phyloP scores from a whole-genome alignment of 257 asterid species.

The Penstemon barbatus region DNA sequence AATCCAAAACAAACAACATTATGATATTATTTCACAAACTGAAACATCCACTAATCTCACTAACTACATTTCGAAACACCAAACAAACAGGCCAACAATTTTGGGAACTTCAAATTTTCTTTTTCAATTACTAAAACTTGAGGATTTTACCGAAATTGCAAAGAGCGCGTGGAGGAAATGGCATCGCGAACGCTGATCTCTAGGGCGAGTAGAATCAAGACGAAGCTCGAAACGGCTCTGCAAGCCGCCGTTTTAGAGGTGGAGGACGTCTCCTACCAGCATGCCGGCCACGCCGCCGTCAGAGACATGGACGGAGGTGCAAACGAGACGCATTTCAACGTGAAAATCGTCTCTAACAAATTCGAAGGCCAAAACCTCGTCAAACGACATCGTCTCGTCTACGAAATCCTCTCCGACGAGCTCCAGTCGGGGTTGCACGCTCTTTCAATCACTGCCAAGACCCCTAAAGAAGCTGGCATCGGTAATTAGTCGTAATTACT shows the following conservation, averaged over 20 bases:
- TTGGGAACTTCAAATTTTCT: no score
- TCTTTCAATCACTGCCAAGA: constrained; percentile 76
- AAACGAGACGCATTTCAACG: constrained; percentile 82
- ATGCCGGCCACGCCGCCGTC: constrained; percentile 91
- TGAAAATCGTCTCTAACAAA: constrained; percentile 58
- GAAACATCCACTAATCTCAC: no score
- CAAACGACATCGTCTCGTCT: constrained; percentile 86
- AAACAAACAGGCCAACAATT: no score
- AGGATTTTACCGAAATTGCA: not conserved
- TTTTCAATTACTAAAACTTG: no score
- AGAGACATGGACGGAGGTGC: constrained; percentile 51
- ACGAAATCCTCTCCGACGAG: constrained; percentile 83
- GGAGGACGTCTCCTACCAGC: constrained; percentile 90
- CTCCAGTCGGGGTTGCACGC: constrained; percentile 88
- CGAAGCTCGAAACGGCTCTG: constrained; percentile 73
- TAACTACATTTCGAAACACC: no score
- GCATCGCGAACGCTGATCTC: constrained; percentile 60
- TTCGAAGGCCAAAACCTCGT: constrained; percentile 81
- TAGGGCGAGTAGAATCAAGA: constrained; percentile 68
- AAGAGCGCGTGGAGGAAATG: constrained; percentile 40
- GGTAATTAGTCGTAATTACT: no score
- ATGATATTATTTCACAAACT: no score
- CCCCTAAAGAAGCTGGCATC: constrained; percentile 71
- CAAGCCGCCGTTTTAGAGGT: constrained; percentile 64
- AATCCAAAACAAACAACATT: no score